Evolutionary conservation across 2,329 filamentous ascomycete genomes (phyloP).

Genomic region (Arthrocladium fulminans): DNA sequence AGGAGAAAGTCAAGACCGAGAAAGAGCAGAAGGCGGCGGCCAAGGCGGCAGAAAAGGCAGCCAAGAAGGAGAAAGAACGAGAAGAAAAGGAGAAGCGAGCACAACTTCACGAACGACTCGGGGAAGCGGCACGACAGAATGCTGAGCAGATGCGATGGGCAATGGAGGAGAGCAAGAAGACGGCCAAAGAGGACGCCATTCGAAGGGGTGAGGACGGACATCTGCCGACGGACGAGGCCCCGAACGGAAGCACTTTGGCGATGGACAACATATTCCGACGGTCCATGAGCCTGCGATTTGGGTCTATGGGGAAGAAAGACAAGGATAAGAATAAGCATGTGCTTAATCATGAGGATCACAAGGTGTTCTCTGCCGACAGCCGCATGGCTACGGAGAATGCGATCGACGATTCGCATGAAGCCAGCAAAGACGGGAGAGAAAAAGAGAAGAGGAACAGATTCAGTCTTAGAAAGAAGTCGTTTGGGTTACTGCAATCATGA

Average conservation of each 20-base stretch:
- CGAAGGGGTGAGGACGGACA: constrained; percentile 23
- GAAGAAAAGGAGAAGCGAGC: constrained; percentile 43
- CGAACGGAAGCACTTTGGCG: constrained; percentile 10
- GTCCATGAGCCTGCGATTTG: constrained; percentile 37
- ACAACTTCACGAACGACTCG: constrained; percentile 45
- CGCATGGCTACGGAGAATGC: constrained; percentile 3
- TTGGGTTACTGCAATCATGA: constrained; percentile 27
- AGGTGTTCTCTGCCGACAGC: neutral
- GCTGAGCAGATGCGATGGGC: constrained; percentile 53
- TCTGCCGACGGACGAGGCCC: constrained; percentile 11
- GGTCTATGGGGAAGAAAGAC: constrained; percentile 18
- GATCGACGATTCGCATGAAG: constrained; percentile 11
- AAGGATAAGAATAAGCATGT: constrained; percentile 3
- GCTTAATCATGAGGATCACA: neutral
- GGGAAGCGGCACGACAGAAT: constrained; percentile 51
- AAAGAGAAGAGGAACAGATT: constrained; percentile 34
- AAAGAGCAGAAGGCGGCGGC: constrained; percentile 47
- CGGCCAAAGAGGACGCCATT: constrained; percentile 47
- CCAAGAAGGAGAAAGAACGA: constrained; percentile 40
- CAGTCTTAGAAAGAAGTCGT: constrained; percentile 37
- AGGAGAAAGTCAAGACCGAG: constrained; percentile 51
- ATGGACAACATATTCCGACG: constrained; percentile 58
- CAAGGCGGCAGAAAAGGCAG: constrained; percentile 42
- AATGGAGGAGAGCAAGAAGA: constrained; percentile 57
- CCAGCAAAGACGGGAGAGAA: constrained; percentile 24